A percentile compares a stretch with the other conserved stretches of the same genome.
These are phyloP conservation scores for Trypanosoma melophagium DNA, from an alignment of 208 protist species.

Conservation along the genomic window DNA sequence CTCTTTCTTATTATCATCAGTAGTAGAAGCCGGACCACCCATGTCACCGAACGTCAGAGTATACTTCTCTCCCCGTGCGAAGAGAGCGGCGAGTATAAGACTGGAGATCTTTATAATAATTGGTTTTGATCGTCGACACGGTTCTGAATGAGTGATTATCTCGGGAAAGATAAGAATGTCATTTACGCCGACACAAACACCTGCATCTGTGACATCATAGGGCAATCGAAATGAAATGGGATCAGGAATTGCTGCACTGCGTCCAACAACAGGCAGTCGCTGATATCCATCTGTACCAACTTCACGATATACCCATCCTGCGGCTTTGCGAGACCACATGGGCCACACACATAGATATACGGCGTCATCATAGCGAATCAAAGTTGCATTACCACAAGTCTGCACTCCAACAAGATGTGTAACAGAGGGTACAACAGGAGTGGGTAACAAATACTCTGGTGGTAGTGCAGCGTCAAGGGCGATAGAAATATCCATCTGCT, in stretches of 20 bases:
- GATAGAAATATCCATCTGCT: constrained; percentile 18
- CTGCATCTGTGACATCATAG: constrained; percentile 50
- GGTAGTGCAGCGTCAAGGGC: constrained; percentile 17
- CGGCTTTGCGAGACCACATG: constrained; percentile 40
- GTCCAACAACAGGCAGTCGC: constrained; percentile 43
- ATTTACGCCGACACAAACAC: constrained; percentile 52
- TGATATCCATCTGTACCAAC: constrained; percentile 17
- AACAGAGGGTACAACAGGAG: not conserved
- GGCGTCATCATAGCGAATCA: constrained; percentile 51
- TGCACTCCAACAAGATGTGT: constrained; percentile 43
- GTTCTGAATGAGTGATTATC: not conserved
- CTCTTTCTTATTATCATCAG: not conserved
- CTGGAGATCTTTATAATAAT: constrained; percentile 25
- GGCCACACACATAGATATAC: constrained; percentile 67
- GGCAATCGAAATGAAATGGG: constrained; percentile 68
- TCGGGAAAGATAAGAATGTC: constrained; percentile 66
- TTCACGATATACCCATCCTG: constrained; percentile 62
- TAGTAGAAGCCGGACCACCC: too few species aligned
- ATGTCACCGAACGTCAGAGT: constrained; percentile 4
- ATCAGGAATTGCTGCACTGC: constrained; percentile 34
- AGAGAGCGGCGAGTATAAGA: constrained; percentile 23
- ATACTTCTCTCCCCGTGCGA: constrained; percentile 22
- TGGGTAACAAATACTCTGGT: not conserved
- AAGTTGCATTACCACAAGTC: constrained; percentile 48
- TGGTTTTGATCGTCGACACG: not conserved